Conservation (phyloP, 495 filamentous ascomycete species). For the Tuber calosporum region DNA sequence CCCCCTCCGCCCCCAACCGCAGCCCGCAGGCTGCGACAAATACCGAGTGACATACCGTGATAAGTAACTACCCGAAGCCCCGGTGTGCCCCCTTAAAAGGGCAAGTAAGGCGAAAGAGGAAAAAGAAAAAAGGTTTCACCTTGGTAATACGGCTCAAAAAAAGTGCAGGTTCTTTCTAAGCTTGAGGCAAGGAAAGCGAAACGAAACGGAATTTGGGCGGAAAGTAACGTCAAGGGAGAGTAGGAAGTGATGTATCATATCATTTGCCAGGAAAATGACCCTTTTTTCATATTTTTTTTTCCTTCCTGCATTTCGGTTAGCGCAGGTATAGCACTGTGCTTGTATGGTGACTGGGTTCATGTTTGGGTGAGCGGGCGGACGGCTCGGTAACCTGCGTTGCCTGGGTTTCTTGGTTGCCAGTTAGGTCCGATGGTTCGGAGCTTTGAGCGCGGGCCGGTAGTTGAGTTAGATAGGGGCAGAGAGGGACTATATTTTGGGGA, state of each 20-base stretch:
- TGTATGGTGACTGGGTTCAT: neutral
- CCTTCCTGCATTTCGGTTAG: neutral
- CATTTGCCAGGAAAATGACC: neutral
- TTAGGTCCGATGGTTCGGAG: neutral
- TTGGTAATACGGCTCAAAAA: neutral
- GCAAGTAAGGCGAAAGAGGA: neutral
- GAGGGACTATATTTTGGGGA: neutral
- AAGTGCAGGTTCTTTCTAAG: conserved; percentile 1
- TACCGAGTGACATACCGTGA: conserved; percentile 1
- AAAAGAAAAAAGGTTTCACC: conserved; percentile 1
- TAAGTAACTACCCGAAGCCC: neutral
- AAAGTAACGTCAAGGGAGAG: neutral
- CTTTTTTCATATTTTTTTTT: neutral
- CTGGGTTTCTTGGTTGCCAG: neutral
- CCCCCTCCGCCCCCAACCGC: neutral
- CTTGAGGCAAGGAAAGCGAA: neutral
- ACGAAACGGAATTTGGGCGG: conserved; percentile 1
- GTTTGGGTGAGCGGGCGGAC: neutral
- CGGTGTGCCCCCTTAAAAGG: neutral
- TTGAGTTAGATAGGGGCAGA: neutral
- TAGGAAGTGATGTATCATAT: conserved; percentile 2
- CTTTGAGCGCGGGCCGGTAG: conserved; percentile 1
- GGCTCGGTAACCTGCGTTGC: neutral
- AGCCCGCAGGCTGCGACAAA: neutral
- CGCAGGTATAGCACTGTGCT: neutral